Evolutionary conservation across 108 stramenopile genomes (phyloP).

Genomic region (Asterionellopsis glacialis): DNA sequence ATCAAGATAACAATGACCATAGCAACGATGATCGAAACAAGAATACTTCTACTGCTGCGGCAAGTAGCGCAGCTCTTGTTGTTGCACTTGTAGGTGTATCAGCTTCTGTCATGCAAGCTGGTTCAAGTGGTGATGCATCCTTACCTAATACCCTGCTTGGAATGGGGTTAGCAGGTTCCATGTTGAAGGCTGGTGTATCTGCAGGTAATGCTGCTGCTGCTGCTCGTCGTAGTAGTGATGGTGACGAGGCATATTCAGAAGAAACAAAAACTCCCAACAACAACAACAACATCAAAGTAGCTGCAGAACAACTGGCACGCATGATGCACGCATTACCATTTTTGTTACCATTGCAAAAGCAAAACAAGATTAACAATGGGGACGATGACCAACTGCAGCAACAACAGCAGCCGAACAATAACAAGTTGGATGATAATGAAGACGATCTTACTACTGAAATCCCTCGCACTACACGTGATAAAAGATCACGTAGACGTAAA

Average conservation of each 20-base stretch:
- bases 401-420: background rate
- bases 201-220: slow-evolving; percentile 4
- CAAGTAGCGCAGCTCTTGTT: slow-evolving; percentile 46
- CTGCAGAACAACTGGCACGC: background rate
- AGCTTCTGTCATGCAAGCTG: slow-evolving; percentile 29
- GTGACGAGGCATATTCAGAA: background rate
- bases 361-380: background rate
- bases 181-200: slow-evolving; percentile 28
- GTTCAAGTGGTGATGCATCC: slow-evolving; percentile 34
- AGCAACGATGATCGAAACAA: background rate
- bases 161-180: slow-evolving; percentile 58
- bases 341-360: background rate
- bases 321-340: background rate
- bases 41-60: slow-evolving; percentile 21
- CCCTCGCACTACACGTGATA: background rate
- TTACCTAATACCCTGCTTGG: slow-evolving; percentile 50
- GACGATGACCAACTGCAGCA: background rate
- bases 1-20: slow-evolving; percentile 12
- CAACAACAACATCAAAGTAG: background rate
- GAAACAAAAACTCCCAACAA: background rate
- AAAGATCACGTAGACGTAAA: background rate
- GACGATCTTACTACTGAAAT: background rate
- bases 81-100: slow-evolving; percentile 56
- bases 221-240: background rate
- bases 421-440: background rate